Evolutionary conservation across 495 filamentous ascomycete species (phyloP).

Genomic region (Xylaria nigripes): DNA sequence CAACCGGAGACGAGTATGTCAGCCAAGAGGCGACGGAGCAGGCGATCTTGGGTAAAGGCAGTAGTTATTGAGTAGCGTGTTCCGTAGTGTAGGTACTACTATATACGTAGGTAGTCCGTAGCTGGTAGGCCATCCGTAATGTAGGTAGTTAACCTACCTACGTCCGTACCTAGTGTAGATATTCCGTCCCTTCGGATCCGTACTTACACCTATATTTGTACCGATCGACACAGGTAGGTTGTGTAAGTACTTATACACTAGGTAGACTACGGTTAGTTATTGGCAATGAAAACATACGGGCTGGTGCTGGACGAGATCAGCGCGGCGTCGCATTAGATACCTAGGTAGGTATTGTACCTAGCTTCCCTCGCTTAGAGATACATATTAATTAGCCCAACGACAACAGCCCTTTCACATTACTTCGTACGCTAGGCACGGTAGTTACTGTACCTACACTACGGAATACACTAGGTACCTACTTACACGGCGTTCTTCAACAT

Average conservation of each 20-base stretch:
- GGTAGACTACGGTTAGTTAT: conserved; percentile 5
- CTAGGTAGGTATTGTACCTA: too few relatives aligned
- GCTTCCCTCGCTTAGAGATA: conserved; percentile 23
- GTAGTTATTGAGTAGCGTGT: too few relatives aligned
- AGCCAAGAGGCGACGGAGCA: background rate
- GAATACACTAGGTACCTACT: too few relatives aligned
- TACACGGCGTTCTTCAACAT: too few relatives aligned
- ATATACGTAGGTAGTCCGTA: too few relatives aligned
- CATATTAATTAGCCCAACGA: conserved; percentile 12
- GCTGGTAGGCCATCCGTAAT: too few relatives aligned
- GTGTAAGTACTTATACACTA: background rate
- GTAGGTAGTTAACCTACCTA: too few relatives aligned
- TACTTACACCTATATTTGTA: background rate
- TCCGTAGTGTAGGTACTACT: too few relatives aligned
- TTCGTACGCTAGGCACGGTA: background rate
- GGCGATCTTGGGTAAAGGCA: background rate
- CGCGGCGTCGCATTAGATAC: conserved; percentile 23
- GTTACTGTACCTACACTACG: too few relatives aligned
- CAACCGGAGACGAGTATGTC: background rate
- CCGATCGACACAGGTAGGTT: background rate
- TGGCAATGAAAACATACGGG: conserved; percentile 18
- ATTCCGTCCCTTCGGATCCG: too few relatives aligned
- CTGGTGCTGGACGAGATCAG: conserved; percentile 26
- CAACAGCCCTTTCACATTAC: background rate
- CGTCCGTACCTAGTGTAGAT: too few relatives aligned